A percentile compares a stretch with the other conserved stretches of the same genome.
Conservation (phyloP, 169 alveolate genomes). For the Cytauxzoon felis region DNA sequence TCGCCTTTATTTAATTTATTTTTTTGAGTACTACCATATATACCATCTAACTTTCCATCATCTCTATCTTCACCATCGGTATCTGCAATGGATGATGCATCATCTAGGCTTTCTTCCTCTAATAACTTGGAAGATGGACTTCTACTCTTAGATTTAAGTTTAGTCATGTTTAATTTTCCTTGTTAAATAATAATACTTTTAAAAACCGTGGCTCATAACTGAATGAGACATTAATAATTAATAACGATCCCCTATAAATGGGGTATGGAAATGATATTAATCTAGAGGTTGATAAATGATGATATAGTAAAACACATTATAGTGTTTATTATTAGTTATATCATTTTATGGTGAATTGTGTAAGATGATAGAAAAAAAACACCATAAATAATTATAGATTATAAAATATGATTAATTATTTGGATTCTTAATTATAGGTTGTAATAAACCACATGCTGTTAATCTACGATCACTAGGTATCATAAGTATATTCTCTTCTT, state of each 20-base stretch:
- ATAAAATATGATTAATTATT: neutral
- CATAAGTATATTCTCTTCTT: conserved; percentile 24
- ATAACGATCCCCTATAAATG: conserved; percentile 11
- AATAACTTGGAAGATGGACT: conserved; percentile 8
- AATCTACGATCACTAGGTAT: conserved; percentile 57
- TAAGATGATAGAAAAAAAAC: neutral
- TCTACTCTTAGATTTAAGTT: conserved; percentile 11
- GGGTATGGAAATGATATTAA: neutral
- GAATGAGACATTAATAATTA: neutral
- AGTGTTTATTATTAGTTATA: too few species aligned
- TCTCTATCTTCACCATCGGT: conserved; percentile 46
- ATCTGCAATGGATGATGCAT: conserved; percentile 52
- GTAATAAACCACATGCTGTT: conserved; percentile 26
- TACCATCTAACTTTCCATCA: conserved; percentile 25
- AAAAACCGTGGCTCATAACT: neutral
- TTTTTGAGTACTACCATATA: conserved; percentile 9
- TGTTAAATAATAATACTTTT: neutral
- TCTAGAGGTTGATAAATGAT: neutral
- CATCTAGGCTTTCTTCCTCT: conserved; percentile 47
- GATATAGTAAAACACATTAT: neutral
- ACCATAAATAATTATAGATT: neutral
- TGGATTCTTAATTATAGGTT: conserved; percentile 1
- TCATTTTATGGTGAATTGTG: neutral
- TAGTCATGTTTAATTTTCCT: conserved; percentile 4
- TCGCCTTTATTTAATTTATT: conserved; percentile 84